Evolutionary conservation across 1,284 basidiomycete genomes (phyloP).

Genomic region (Athelia psychrophila): DNA sequence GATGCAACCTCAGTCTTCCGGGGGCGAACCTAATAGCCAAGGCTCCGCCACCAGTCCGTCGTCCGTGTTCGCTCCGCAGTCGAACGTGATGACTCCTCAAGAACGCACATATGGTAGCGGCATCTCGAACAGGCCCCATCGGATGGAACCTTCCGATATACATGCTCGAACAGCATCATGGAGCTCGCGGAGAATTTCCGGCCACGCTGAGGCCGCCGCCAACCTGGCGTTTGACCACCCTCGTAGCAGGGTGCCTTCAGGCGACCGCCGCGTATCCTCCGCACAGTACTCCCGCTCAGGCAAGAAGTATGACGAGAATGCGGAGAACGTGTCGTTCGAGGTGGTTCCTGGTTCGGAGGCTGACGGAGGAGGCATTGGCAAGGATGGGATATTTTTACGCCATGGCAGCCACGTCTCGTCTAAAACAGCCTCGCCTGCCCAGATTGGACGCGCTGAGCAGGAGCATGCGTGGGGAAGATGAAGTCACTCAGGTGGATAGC

Average conservation of each 20-base stretch:
- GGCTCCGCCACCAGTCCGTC: background rate
- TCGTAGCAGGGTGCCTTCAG: no score
- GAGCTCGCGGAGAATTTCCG: no score
- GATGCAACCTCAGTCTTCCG: background rate
- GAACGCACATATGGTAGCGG: background rate
- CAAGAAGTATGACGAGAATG: background rate
- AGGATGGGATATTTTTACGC: background rate
- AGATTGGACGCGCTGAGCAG: no score
- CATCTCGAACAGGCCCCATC: no score
- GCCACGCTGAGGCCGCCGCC: no score
- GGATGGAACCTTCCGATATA: no score
- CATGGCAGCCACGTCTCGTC: background rate
- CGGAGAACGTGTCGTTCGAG: background rate
- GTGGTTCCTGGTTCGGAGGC: no score
- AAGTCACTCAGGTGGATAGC: no score
- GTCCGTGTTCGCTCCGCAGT: background rate
- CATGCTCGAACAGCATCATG: no score
- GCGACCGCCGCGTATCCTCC: no score
- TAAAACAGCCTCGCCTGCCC: background rate
- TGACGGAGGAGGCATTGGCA: background rate
- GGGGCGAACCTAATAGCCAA: background rate
- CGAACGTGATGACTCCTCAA: background rate
- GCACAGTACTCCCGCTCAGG: background rate
- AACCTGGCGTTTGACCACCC: no score
- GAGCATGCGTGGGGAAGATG: no score